Base-by-base conservation (phyloP, 139 green algal species). In the Micromonas commoda region DNA sequence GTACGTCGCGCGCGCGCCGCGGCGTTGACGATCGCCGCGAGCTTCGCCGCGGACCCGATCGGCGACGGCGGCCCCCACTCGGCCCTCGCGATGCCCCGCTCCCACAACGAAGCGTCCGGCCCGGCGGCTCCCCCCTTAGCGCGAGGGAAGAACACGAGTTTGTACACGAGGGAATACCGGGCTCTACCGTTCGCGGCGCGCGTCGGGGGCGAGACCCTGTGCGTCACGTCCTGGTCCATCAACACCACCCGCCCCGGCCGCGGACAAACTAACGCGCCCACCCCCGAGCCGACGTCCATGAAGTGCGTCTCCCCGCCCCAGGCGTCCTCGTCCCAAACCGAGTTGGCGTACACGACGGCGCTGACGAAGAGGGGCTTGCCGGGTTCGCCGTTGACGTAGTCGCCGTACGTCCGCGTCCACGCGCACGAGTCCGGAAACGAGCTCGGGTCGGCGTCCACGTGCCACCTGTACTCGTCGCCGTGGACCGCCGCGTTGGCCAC, bases 281-380 rank as follows among this genome's bases (percentile, higher is more conserved):
- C 28, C 20, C 39, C 35, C 1, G 23, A n/a, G 70, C 31, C 45
- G 29, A 66, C 70, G 38, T 77, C 70, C 45, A 38, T 20, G 39
- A 77, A 77, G 13, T 38, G 24, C 70, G 70, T 77, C 70, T 77
- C 70, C 24, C n/a, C 70, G n/a, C 29, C 70, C 37, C 38, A 64
- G 13, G 6, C 61, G 28, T 9, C 9, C 13, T 31, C 5, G 45
- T 57, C 16, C 45, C 45, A 77, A n/a, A 66, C 37, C 13, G n/a
- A 19, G 70, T 77, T 65, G 3, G 65, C 26, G 39, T 77, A 77
- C 1, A 77, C 45, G 24, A 77, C 5, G 21, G 51, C 29, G 3
- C 26, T 37, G 26, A 77, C 35, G 39, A 77, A 65, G 16, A 31
- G 51, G n/a, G 70, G 70, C 39, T 77, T 77, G 39, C 23, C 61